phyloP scores from a whole-genome alignment of 768 basidiomycete genomes.

The Boletus tylopilopsis region DNA sequence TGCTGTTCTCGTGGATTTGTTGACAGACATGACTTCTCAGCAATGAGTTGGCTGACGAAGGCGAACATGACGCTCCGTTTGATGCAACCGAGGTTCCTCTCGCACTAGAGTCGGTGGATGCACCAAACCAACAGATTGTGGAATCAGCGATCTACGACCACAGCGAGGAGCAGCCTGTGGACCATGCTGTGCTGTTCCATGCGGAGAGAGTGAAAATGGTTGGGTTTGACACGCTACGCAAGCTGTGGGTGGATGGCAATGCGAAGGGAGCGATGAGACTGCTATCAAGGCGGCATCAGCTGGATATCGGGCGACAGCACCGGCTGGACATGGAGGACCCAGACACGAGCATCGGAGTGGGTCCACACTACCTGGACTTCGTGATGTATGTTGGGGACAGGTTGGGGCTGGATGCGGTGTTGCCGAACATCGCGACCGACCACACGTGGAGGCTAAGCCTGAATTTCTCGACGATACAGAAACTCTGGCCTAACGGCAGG shows the following conservation, averaged over 20 bases:
- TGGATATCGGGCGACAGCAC: background rate
- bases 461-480: background rate
- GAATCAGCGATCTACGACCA: background rate
- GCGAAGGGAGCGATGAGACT: background rate
- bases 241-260: background rate
- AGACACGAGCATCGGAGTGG: background rate
- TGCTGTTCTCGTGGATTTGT: too few species aligned
- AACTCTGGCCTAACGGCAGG: too few species aligned
- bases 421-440: background rate
- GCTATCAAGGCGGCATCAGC: background rate
- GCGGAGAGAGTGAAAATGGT: background rate
- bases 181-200: background rate
- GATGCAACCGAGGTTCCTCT: background rate
- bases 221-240: background rate
- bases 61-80: background rate
- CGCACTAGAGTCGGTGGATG: background rate
- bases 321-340: background rate
- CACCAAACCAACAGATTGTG: background rate
- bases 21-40: background rate
- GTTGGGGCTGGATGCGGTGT: background rate
- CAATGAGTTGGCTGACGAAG: background rate
- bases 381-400: background rate
- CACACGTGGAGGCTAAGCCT: background rate
- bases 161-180: background rate
- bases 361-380: background rate